Base-by-base conservation (phyloP, 345 rosid genomes). In the Syzygium oleosum region DNA sequence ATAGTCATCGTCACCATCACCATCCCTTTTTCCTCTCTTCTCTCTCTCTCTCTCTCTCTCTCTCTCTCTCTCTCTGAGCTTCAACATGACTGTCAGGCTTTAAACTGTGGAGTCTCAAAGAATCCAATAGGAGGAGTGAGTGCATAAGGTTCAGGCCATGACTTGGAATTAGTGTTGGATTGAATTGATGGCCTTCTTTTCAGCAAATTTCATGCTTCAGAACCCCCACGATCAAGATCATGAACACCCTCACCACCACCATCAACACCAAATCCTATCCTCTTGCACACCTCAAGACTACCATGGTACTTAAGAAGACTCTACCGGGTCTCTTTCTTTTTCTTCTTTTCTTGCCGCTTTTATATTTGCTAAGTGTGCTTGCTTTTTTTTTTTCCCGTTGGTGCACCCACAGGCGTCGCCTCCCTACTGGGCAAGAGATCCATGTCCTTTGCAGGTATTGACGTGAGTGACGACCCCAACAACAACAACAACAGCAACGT, bases 141-240 rank as follows among this genome's bases (percentile, higher is more conserved):
- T 73, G 46, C 49, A 34, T 73, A 73, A 73, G 79, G 80, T 41
- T 73, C 46, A 34, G 80, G 80, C 12, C 23, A 73, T 34, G 46
- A 38, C 46, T 73, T 34, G 49, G 25, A 68, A 73, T 12, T 84
- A 49, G 41, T 89, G 95, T 96, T 96, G 88, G 94, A 90, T 93
- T 96, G 95, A 94, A 96, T 92, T 94, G 91, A 96, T 98, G 98
- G 95, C 96, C 84, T 98, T 96, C 90, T 96, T 95, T 89, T 95
- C 94, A 55, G 85, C 97, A 91, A 96, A 94, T 93, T 96, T 96
- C 96, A 92, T 98, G 95, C 94, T 96, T 63, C 99, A 95, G 90
- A 90, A 90, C 61, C 91, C 96, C 61, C 90, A 95, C 90, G 96
- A 95, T 84, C 95, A 95, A 89, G 94, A 91, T 86, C 94, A 92